phyloP scores from a whole-genome alignment of 2,329 filamentous ascomycete genomes.

The Furcasterigmium sp. region DNA sequence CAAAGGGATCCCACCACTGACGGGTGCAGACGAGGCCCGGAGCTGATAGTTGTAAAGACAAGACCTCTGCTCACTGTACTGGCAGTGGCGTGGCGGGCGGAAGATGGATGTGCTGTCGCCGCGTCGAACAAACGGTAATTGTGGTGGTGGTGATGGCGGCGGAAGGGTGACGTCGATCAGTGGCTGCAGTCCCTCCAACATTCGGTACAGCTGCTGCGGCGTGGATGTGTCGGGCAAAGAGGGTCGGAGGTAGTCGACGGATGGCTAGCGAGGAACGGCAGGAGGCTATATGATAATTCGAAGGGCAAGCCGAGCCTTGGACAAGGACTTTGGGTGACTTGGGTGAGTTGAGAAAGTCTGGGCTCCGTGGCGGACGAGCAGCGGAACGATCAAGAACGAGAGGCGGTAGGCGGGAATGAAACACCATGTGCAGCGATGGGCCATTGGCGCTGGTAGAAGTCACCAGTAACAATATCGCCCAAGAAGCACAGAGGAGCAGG shows the following conservation, averaged over 20 bases:
- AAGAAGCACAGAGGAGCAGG: neutral
- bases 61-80: no score
- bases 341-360: neutral
- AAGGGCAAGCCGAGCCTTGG: neutral
- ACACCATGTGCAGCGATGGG: conserved; percentile 2
- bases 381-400: neutral
- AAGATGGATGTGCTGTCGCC: neutral
- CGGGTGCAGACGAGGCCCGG: no score
- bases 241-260: neutral
- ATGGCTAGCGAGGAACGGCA: neutral
- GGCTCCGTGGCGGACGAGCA: neutral
- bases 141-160: neutral
- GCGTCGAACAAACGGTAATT: no score
- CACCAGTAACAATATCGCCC: no score
- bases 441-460: neutral
- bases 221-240: no score
- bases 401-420: conserved; percentile 1
- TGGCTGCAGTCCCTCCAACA: no score
- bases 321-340: neutral
- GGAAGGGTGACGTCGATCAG: neutral
- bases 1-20: no score
- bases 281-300: neutral
- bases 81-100: no score
- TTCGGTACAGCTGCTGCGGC: no score
- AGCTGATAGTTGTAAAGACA: no score